Conservation (phyloP, 2,329 filamentous ascomycete species). For the Thyridium curvatum region DNA sequence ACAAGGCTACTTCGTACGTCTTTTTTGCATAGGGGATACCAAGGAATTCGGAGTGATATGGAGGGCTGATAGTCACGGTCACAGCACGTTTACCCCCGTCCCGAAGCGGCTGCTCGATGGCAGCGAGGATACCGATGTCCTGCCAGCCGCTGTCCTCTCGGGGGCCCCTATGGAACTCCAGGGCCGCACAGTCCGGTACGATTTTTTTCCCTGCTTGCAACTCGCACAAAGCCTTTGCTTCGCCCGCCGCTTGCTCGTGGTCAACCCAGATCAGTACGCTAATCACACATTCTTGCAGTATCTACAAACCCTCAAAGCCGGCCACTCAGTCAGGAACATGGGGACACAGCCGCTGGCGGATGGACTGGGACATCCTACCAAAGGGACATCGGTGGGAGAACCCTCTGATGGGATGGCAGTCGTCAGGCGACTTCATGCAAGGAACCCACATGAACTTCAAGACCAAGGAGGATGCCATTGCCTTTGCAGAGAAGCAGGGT, state of each 20-base stretch:
- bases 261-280: not conserved
- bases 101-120: slow-evolving; percentile 87
- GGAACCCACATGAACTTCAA: slow-evolving; percentile 88
- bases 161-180: slow-evolving; percentile 92
- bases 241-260: not conserved
- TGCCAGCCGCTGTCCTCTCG: slow-evolving; percentile 81
- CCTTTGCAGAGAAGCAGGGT: slow-evolving; percentile 96
- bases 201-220: slow-evolving; percentile 2
- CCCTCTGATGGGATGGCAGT: slow-evolving; percentile 97
- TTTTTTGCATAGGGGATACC: not conserved
- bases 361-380: slow-evolving; percentile 93
- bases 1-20: slow-evolving; percentile 85
- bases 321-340: slow-evolving; percentile 92
- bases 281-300: slow-evolving; percentile 46
- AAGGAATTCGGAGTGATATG: not conserved
- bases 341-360: slow-evolving; percentile 81
- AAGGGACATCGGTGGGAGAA: slow-evolving; percentile 99
- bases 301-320: slow-evolving; percentile 87
- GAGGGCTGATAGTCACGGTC: not conserved
- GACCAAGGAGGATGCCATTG: slow-evolving; percentile 87
- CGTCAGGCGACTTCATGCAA: slow-evolving; percentile 90
- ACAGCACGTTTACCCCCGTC: slow-evolving; percentile 82
- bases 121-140: slow-evolving; percentile 68
- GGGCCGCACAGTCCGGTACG: slow-evolving; percentile 86
- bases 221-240: not conserved